Evolutionary conservation across 306 rosid species (phyloP).

Genomic region (Cucurbita moschata): DNA sequence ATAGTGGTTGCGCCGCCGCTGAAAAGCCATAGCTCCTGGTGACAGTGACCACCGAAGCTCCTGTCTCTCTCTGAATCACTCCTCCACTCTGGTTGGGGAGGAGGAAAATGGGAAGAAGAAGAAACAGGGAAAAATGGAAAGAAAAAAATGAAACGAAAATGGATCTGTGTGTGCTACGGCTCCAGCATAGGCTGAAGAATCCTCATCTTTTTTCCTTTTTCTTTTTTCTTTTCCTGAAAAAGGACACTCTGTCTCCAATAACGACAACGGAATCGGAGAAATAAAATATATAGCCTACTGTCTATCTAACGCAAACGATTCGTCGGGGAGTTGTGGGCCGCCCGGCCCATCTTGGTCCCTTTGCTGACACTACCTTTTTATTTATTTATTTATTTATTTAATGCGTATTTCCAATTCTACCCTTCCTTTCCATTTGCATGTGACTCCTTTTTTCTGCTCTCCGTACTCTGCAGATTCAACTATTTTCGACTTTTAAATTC

Average conservation of each 20-base stretch:
- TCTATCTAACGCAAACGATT: neutral
- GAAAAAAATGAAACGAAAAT: neutral
- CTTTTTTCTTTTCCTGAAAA: neutral
- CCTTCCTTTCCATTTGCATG: neutral
- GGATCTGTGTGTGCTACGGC: conserved; percentile 12
- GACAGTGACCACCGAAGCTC: conserved; percentile 5
- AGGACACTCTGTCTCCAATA: neutral
- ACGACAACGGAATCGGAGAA: conserved; percentile 8
- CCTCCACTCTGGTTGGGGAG: neutral
- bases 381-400: neutral
- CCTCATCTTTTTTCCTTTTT: neutral
- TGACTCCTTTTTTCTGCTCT: neutral
- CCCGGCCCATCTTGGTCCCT: neutral
- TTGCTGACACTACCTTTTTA: neutral
- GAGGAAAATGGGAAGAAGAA: neutral
- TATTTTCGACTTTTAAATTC: neutral
- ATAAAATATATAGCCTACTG: neutral
- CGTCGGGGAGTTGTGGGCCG: neutral
- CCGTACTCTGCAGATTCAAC: neutral
- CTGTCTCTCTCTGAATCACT: neutral
- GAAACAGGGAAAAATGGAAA: neutral
- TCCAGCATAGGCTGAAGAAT: conserved; percentile 15
- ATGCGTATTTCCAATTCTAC: neutral
- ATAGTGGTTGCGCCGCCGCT: conserved; percentile 76
- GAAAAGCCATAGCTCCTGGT: conserved; percentile 35